Conservation (phyloP, 2,329 filamentous ascomycete species). For the Beauveria australis region DNA sequence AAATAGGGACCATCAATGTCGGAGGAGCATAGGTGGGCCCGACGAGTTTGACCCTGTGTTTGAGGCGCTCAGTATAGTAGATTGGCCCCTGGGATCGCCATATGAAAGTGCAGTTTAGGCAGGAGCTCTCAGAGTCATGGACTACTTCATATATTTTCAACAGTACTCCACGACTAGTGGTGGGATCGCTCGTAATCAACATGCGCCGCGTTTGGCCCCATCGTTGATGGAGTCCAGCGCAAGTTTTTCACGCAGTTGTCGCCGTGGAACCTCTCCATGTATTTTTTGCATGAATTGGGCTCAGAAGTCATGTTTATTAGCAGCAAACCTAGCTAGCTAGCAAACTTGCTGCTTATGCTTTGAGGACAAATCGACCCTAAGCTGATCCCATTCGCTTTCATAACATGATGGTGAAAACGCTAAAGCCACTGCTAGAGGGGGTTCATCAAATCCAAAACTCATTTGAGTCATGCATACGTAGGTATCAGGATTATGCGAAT, state of each 20-base stretch:
- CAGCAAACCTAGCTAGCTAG: background rate
- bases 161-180: background rate
- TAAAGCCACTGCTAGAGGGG: background rate
- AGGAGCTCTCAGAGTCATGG: background rate
- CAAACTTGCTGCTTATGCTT: background rate
- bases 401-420: background rate
- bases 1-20: background rate
- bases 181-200: background rate
- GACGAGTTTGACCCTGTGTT: background rate
- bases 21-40: background rate
- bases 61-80: background rate
- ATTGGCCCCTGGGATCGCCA: background rate
- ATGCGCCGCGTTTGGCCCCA: background rate
- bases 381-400: background rate
- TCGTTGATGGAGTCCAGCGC: background rate
- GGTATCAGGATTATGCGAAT: background rate
- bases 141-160: too few relatives aligned
- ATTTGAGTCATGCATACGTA: background rate
- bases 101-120: background rate
- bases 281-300: background rate
- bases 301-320: background rate
- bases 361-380: background rate
- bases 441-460: background rate
- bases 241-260: background rate
- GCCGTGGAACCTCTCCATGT: background rate